A percentile compares a stretch with the other conserved stretches of the same genome.
phyloP scores from a whole-genome alignment of 2,329 filamentous ascomycete genomes.

The Aspergillus texensis region DNA sequence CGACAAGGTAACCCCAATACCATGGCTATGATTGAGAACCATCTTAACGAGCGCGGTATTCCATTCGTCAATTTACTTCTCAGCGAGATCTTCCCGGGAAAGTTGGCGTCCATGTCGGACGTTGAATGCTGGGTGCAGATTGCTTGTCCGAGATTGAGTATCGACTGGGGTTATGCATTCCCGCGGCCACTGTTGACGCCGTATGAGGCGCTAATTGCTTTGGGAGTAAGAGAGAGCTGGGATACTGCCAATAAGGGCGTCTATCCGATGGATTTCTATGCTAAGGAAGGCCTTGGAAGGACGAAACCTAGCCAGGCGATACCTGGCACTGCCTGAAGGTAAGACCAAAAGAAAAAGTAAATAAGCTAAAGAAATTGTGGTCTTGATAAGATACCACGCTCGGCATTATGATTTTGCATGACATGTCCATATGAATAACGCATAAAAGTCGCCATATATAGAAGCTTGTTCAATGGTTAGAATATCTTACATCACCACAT shows the following conservation, averaged over 20 bases:
- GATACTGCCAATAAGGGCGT: constrained; percentile 61
- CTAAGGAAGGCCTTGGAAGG: constrained; percentile 83
- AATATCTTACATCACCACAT: background rate
- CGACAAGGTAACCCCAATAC: constrained; percentile 96
- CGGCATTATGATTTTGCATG: background rate
- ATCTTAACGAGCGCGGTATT: constrained; percentile 70
- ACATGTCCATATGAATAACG: background rate
- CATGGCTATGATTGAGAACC: constrained; percentile 79
- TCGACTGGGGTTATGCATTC: constrained; percentile 99
- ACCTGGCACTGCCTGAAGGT: constrained; percentile 1
- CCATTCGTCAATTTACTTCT: constrained; percentile 84
- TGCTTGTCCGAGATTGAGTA: constrained; percentile 92
- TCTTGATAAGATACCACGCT: background rate
- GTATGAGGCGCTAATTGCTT: constrained; percentile 90
- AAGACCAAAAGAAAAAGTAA: background rate
- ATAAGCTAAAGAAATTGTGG: background rate
- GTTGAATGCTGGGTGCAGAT: constrained; percentile 99
- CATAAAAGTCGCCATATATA: background rate
- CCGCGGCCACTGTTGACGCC: constrained; percentile 84
- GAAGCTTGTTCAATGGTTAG: background rate
- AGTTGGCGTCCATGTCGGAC: constrained; percentile 88
- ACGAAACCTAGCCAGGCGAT: constrained; percentile 47
- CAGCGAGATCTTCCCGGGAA: constrained; percentile 95
- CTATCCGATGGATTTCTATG: constrained; percentile 99
- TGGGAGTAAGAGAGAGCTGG: constrained; percentile 79